Base-by-base conservation (phyloP, 371 early-diverging fungal genomes). In the Neoconidiobolus thromboides region DNA sequence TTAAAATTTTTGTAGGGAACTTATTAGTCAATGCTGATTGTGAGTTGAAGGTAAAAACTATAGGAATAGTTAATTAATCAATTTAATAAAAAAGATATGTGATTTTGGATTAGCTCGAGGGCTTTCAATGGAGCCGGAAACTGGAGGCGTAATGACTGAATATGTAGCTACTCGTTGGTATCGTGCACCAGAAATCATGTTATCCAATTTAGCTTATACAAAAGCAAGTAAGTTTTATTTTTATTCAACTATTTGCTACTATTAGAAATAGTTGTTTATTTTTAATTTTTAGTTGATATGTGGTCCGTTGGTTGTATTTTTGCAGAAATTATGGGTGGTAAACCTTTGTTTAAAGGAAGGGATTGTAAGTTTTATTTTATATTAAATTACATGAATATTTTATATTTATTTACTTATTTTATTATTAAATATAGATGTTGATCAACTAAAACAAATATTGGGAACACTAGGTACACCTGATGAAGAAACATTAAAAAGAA, bases 101-200 rank as follows among this genome's bases (percentile, higher is more conserved):
- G 94, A 94, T 73, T 94, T 94, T 73, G 94, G 94, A 41, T 70
- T 94, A 60, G 93, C 94, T 38, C 81, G 94, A 63, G 93, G 97
- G 4, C 85, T 87, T 68, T 86, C 89, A 52, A 76, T 75, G 37
- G 84, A 86, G 61, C 73, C 75, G 2, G 93, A 89, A 14, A 79
- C 76, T 52, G 81, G 81, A 60, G 90, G 90, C 1, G 92, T 92
- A 65, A 87, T 94, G 90, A 93, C 93, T 42, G 92, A 94, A 70
- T 94, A 94, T 63, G 98, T 96, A 40, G 91, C 96, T 49, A 98
- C 99, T 0, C 77, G 98, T 63, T 98, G 98, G 98, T 98, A 98
- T 71, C 80, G 98, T 63, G 88, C 98, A 7, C 99, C 99, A 38
- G 99, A 98, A 70, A 88, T 98, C 61, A 93, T 98, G 86, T 73